Evolutionary conservation across 768 basidiomycete genomes (phyloP), one percentile per base, ranked within the genome.

Genomic region (Kwoniella sp.): DNA sequence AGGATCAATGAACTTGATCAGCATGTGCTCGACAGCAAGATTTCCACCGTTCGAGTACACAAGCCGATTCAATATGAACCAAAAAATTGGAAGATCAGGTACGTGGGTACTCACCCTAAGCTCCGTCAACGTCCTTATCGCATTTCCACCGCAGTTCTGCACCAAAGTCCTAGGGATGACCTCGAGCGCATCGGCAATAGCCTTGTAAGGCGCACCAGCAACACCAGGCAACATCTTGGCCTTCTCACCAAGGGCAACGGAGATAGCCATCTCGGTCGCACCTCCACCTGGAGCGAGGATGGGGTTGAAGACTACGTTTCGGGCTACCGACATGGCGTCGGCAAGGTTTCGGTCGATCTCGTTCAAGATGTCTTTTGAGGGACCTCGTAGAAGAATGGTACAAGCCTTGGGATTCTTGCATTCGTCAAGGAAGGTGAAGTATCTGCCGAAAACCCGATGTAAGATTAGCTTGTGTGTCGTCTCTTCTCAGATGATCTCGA

Each of bases 301-400:
- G 2, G 96, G 96, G 82, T 97, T 91, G 82, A 98, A 97, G 66
- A 96, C 88, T 48, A 92, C 94, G 75, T 98, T 99, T 25, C 95
- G 88, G 2, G 95, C 95, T 59, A 98, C 94, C 37, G 89, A 87
- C 89, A 99, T 97, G 33, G 95, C 96, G 72, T 99, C 96, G 1
- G 92, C 92, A 29, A 98, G 85, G 81, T 98, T 99, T 55, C 95
- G 87, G 80, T 98, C 96, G 70, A 98, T 91, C 82, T 98, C 96
- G 80, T 97, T 96, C 53, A 99, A 84, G 72, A 98, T 92, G 75
- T 98, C 96, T 80, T 98, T 99, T 1, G 92, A 95, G 0, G 96
- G 96, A 1, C 96, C 94, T 46, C 95, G 92, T 15, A 99, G 89
- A 51, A 99, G 86, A 81, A 98, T 92, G 12, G 95, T 97, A 85